Percentiles rank a stretch among this genome's conserved stretches.
Evolutionary conservation across 2,329 filamentous ascomycete species (phyloP).

Genomic region (Colletotrichum karsti): DNA sequence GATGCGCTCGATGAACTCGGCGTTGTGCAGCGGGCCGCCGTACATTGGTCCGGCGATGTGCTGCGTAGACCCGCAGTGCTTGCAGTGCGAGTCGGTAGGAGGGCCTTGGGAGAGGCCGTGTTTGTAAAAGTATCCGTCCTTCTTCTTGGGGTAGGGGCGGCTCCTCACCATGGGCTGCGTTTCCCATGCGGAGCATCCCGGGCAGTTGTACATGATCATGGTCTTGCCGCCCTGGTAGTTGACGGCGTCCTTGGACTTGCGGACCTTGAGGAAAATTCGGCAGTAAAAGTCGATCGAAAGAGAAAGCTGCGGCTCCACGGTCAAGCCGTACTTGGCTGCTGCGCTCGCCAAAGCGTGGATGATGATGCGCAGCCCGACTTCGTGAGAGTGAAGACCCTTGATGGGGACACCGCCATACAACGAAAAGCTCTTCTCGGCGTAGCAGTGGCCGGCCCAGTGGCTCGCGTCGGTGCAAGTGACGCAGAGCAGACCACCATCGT

Average conservation of each 20-base stretch:
- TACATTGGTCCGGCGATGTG: slow-evolving; percentile 96
- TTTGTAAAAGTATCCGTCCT: slow-evolving; percentile 77
- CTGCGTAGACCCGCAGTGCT: slow-evolving; percentile 86
- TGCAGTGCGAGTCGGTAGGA: slow-evolving; percentile 71
- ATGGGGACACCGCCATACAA: slow-evolving; percentile 92
- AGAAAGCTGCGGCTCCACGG: slow-evolving; percentile 90
- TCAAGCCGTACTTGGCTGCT: slow-evolving; percentile 84
- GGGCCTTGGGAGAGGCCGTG: slow-evolving; percentile 79
- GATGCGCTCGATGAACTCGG: slow-evolving; percentile 82
- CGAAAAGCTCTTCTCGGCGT: slow-evolving; percentile 91
- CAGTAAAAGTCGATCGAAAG: slow-evolving; percentile 97
- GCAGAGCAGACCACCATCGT: slow-evolving; percentile 89
- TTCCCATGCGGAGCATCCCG: slow-evolving; percentile 90
- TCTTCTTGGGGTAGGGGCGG: slow-evolving; percentile 73
- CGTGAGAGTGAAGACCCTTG: slow-evolving; percentile 87
- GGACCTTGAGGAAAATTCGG: slow-evolving; percentile 85
- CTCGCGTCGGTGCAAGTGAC: slow-evolving; percentile 97
- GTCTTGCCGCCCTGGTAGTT: slow-evolving; percentile 92
- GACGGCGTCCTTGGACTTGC: slow-evolving; percentile 82
- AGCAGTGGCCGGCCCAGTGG: slow-evolving; percentile 93
- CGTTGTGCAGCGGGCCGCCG: slow-evolving; percentile 86
- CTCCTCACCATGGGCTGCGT: slow-evolving; percentile 82
- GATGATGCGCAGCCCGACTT: slow-evolving; percentile 87
- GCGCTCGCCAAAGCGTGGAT: slow-evolving; percentile 82
- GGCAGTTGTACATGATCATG: slow-evolving; percentile 91